These are phyloP conservation scores for Hansenula lynferdii DNA, from an alignment of 1,139 yeast species.

Conservation along the genomic window DNA sequence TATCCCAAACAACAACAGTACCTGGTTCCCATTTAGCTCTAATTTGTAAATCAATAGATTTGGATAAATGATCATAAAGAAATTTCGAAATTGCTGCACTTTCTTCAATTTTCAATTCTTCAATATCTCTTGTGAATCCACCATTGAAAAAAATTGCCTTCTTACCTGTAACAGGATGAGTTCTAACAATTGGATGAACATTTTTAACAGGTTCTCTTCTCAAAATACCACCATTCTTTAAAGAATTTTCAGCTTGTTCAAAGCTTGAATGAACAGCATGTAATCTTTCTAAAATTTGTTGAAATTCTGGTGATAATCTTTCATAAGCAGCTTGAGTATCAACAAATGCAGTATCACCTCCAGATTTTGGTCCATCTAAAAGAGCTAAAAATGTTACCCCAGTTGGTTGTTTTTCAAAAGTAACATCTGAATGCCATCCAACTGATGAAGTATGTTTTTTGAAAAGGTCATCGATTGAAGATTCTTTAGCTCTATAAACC, in stretches of 20 bases:
- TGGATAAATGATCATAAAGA: constrained; percentile 43
- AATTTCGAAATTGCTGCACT: constrained; percentile 48
- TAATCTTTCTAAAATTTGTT: constrained; percentile 46
- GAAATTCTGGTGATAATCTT: constrained; percentile 55
- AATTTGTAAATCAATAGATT: constrained; percentile 44
- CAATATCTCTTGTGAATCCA: constrained; percentile 55
- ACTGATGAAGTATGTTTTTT: constrained; percentile 31
- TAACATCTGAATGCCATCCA: constrained; percentile 62
- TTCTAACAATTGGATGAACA: constrained; percentile 61
- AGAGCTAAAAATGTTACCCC: constrained; percentile 56
- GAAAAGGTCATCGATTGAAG: constrained; percentile 29
- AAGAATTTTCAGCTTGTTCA: constrained; percentile 55
- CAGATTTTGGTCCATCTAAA: constrained; percentile 52
- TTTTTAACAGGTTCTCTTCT: constrained; percentile 54
- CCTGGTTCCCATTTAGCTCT: constrained; percentile 51
- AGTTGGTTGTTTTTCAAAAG: constrained; percentile 69
- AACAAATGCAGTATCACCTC: constrained; percentile 67
- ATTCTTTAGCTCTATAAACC: constrained; percentile 46
- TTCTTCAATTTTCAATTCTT: constrained; percentile 63
- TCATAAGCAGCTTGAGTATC: constrained; percentile 60
- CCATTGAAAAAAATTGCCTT: constrained; percentile 54
- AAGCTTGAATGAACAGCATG: constrained; percentile 59
- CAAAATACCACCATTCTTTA: constrained; percentile 48
- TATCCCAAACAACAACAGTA: constrained; percentile 68
- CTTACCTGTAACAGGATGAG: constrained; percentile 62